phyloP scores from a whole-genome alignment of 257 asterid genomes.

The Rehmannia glutinosa region DNA sequence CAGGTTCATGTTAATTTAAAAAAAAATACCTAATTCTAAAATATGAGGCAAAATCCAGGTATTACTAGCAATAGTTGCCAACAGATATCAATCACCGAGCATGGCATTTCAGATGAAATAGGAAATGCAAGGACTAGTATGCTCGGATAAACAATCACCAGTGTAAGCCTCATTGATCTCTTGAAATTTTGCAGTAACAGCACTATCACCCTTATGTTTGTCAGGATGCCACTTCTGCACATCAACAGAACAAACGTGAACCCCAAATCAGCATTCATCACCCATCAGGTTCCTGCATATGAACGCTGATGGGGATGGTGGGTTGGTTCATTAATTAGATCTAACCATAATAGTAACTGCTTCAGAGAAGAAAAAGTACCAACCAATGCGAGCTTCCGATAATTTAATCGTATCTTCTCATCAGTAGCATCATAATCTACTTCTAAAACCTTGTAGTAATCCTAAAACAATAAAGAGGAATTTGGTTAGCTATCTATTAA shows the following conservation, averaged over 20 bases:
- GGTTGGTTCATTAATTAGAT: background rate
- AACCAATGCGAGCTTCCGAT: constrained; percentile 69
- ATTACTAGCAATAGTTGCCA: too few species aligned
- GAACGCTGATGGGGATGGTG: background rate
- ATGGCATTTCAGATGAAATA: too few species aligned
- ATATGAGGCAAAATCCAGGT: background rate
- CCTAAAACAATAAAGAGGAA: constrained; percentile 30
- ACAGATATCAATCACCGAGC: too few species aligned
- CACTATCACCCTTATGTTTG: constrained; percentile 48
- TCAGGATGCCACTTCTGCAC: constrained; percentile 85
- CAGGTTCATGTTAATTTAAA: background rate
- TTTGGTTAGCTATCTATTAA: background rate
- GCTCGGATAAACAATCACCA: constrained; percentile 34
- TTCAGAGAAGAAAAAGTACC: constrained; percentile 23
- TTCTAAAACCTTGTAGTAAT: constrained; percentile 62
- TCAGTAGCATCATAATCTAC: constrained; percentile 71
- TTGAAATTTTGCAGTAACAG: constrained; percentile 56
- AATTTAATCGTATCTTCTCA: constrained; percentile 54
- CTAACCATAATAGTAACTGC: background rate
- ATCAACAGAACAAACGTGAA: constrained; percentile 12
- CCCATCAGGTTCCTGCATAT: background rate
- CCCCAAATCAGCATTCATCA: background rate
- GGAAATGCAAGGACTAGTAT: background rate
- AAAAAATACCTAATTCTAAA: background rate
- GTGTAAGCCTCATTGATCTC: constrained; percentile 64